Evolutionary conservation across 2,329 filamentous ascomycete species (phyloP).

Genomic region (Trichoderma arundinaceum): DNA sequence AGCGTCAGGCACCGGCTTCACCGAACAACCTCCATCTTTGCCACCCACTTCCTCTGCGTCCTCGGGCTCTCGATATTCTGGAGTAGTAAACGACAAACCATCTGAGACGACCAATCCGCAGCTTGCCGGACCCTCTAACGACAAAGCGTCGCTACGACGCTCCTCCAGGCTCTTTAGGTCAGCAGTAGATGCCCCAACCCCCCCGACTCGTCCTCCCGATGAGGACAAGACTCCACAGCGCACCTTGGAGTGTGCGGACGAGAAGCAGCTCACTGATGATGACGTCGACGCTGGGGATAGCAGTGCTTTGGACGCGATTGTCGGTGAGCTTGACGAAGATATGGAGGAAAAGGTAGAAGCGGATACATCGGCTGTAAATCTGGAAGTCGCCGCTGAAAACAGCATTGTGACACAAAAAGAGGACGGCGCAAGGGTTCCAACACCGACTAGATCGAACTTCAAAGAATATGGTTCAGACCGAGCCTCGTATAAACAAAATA

Average conservation of each 20-base stretch:
- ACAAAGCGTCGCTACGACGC: slow-evolving; percentile 65
- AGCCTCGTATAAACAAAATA: slow-evolving; percentile 48
- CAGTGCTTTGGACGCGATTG: slow-evolving; percentile 78
- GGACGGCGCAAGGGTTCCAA: slow-evolving; percentile 84
- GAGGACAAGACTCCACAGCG: slow-evolving; percentile 66
- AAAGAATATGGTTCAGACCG: slow-evolving; percentile 51
- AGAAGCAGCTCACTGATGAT: slow-evolving; percentile 79
- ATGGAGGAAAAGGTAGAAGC: slow-evolving; percentile 69
- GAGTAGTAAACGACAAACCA: slow-evolving; percentile 56
- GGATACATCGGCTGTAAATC: slow-evolving; percentile 84
- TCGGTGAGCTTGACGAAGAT: slow-evolving; percentile 89
- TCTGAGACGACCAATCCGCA: slow-evolving; percentile 51
- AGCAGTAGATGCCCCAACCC: slow-evolving; percentile 57
- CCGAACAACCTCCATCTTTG: slow-evolving; percentile 50
- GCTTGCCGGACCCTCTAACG: slow-evolving; percentile 56
- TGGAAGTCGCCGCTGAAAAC: slow-evolving; percentile 85
- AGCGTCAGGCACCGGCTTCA: slow-evolving; percentile 53
- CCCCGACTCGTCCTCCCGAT: slow-evolving; percentile 60
- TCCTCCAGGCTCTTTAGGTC: slow-evolving; percentile 66
- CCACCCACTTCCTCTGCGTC: slow-evolving; percentile 44
- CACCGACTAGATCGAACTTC: slow-evolving; percentile 68
- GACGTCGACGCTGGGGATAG: slow-evolving; percentile 70
- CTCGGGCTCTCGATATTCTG: slow-evolving; percentile 52
- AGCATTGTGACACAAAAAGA: slow-evolving; percentile 91
- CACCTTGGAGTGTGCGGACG: slow-evolving; percentile 89